A percentile compares a stretch with the other conserved stretches of the same genome.
Evolutionary conservation across 225 moss, liverwort and hornwort species (phyloP).

Genomic region (Polytrichum commune): DNA sequence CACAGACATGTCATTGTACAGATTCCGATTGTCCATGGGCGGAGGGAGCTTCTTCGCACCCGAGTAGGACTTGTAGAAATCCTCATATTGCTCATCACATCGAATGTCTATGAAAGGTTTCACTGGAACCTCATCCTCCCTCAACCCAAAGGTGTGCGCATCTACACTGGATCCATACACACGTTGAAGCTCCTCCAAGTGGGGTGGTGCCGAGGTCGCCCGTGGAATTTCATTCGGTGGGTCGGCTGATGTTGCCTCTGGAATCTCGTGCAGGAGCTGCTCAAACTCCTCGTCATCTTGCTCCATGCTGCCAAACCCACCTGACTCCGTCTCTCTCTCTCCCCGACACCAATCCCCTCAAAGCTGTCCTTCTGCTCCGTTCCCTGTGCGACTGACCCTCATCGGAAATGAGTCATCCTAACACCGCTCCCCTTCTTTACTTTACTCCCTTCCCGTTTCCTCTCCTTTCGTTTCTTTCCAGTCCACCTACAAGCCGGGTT

Average conservation of each 20-base stretch:
- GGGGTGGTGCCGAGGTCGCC: conserved; percentile 95
- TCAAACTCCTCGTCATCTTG: conserved; percentile 99
- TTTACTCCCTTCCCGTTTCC: background rate
- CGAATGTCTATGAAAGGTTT: conserved; percentile 95
- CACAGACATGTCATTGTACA: conserved; percentile 70
- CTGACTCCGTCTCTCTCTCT: background rate
- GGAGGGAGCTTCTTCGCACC: conserved; percentile 91
- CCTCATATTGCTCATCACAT: conserved; percentile 94
- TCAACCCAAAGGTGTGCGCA: conserved; percentile 45
- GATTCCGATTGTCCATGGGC: conserved; percentile 88
- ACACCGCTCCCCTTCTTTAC: background rate
- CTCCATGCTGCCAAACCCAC: conserved; percentile 50
- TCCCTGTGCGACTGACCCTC: conserved; percentile 27
- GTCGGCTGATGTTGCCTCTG: conserved; percentile 85
- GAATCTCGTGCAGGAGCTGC: conserved; percentile 97
- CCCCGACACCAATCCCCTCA: conserved; percentile 2
- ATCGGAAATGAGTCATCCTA: conserved; percentile 22
- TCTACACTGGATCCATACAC: conserved; percentile 85
- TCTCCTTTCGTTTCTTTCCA: conserved; percentile 22
- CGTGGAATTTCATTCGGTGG: conserved; percentile 79
- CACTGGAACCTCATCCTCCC: conserved; percentile 66
- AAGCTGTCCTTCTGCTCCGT: conserved; percentile 17
- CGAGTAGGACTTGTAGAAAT: conserved; percentile 86
- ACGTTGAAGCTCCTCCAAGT: conserved; percentile 92
- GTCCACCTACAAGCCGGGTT: too few relatives aligned